A percentile compares a stretch with the other conserved stretches of the same genome.
Evolutionary conservation across 441 rosid species (phyloP).

Genomic region (Populus hybrid): DNA sequence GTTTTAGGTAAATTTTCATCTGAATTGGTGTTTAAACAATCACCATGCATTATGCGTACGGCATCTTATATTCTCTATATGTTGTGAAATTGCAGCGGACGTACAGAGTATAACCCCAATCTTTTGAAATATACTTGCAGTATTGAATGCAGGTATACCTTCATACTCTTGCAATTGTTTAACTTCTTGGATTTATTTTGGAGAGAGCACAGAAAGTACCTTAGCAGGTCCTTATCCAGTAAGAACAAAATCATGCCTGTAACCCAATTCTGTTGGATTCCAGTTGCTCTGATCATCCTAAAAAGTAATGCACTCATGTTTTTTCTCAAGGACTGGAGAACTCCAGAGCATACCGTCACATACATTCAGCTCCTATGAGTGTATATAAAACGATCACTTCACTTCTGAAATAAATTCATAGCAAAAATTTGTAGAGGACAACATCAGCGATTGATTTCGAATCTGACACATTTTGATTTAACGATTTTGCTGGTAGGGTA

Average conservation of each 20-base stretch:
- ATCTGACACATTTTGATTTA: neutral
- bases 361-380: neutral
- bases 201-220: neutral
- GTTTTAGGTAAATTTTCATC: slow-evolving; percentile 61
- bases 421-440: neutral
- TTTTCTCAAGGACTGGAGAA: neutral
- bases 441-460: neutral
- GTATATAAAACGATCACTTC: neutral
- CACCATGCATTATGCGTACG: neutral
- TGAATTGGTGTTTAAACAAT: neutral
- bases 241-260: neutral
- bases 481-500: slow-evolving; percentile 34
- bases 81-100: slow-evolving; percentile 62
- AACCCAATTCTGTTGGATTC: neutral
- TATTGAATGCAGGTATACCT: slow-evolving; percentile 70
- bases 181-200: neutral
- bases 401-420: neutral
- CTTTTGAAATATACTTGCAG: slow-evolving; percentile 87
- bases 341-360: neutral
- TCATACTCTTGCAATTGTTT: neutral
- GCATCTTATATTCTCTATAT: slow-evolving; percentile 4
- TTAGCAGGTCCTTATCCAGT: neutral
- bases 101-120: slow-evolving; percentile 54
- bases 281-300: neutral
- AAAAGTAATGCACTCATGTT: neutral